Percentiles rank a stretch among this genome's conserved stretches.
Evolutionary conservation across 2,329 filamentous ascomycete species (phyloP).

Genomic region (Ilyonectria sp.): DNA sequence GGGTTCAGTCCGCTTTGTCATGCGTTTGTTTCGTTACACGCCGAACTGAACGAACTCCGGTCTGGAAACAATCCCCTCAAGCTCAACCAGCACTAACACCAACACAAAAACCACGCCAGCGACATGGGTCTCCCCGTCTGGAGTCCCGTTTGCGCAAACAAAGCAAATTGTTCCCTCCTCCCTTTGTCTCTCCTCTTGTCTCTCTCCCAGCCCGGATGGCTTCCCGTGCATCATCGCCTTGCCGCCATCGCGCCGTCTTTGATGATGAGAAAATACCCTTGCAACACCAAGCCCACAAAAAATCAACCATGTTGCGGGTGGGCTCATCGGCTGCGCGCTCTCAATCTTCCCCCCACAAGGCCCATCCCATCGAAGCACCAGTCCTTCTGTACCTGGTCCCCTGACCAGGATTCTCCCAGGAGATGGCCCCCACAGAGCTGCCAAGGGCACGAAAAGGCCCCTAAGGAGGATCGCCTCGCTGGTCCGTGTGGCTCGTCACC

Average conservation of each 20-base stretch:
- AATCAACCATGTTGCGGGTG: constrained; percentile 18
- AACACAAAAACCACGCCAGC: neutral
- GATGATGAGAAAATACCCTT: constrained; percentile 2
- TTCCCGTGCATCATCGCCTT: neutral
- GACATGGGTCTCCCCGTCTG: neutral
- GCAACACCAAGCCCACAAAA: constrained; percentile 8
- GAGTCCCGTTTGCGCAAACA: neutral
- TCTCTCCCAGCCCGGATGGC: neutral
- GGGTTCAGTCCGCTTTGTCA: neutral
- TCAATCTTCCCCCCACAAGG: constrained; percentile 17
- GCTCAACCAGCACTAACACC: neutral
- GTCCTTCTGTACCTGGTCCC: constrained; percentile 37
- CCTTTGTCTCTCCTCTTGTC: constrained; percentile 4
- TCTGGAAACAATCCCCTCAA: constrained; percentile 7
- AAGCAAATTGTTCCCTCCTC: neutral
- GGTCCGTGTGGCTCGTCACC: constrained; percentile 33
- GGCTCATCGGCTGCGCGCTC: constrained; percentile 23
- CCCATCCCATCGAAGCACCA: constrained; percentile 13
- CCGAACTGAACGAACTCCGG: constrained; percentile 7
- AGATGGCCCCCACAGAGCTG: constrained; percentile 26
- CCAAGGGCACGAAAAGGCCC: constrained; percentile 35
- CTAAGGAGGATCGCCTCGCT: constrained; percentile 42
- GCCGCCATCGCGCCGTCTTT: constrained; percentile 10
- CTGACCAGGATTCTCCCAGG: constrained; percentile 42
- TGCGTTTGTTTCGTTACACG: constrained; percentile 9